Base-by-base conservation (phyloP, 345 rosid species). In the Sonneratia caseolaris region DNA sequence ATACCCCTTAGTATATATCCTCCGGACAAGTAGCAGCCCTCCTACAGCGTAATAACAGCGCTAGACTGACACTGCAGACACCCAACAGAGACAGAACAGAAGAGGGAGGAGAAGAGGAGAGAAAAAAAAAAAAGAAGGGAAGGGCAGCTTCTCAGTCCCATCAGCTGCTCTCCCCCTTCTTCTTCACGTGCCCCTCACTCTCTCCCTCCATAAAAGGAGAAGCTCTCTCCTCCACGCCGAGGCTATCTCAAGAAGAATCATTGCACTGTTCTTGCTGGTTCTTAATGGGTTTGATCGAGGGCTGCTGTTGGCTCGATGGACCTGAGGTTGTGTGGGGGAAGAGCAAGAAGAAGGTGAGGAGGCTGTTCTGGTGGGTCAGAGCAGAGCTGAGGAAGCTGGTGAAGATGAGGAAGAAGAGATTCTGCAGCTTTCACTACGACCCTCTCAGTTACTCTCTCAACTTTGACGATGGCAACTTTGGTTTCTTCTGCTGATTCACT, bases 391-490 rank as follows among this genome's bases (percentile, higher is more conserved):
- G 66, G 82, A 82, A 81, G 76, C 84, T 75, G 66, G 40, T 78
- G 57, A 45, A 62, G 70, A 35, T 45, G 83, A 67, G 64, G 24
- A 79, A 81, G 80, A 77, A 81, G n/a, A 83, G 76, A 55, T 79
- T 79, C 75, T 85, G 64, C 35, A 57, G 86, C 78, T 89, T 84
- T 76, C 86, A 86, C 70, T 89, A 87, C 27, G 95, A 91, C 73
- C 86, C 92, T 35, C 80, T 86, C 24, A 91, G 90, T 59, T 91
- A 91, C 73, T 84, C 92, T 78, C 97, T 91, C 78, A 91, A 91
- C 87, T 91, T 91, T 65, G 92, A 91, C 66, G 78, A 85, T 64
- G 89, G 91, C 76, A 83, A 89, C 86, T 87, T 82, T 48, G 88
- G 88, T 37, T 86, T 86, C 79, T 79, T 86, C 72, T 86, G 90